Conservation (phyloP, 768 basidiomycete species). For the Naematelia aurantialba region DNA sequence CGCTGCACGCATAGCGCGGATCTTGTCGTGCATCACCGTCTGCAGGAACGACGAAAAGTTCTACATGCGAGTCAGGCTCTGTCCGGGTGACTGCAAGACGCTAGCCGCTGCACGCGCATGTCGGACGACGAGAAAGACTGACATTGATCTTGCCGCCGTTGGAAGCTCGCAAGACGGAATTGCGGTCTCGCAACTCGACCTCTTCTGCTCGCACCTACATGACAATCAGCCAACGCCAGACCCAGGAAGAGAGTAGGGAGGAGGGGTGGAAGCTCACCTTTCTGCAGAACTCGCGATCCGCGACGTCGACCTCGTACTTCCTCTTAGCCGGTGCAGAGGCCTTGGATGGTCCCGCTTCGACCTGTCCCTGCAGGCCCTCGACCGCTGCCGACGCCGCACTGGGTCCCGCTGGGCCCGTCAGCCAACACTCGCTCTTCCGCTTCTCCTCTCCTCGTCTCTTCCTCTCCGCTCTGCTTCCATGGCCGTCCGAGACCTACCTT, state of each 20-base stretch:
- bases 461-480: slow-evolving; percentile 4
- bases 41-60: slow-evolving; percentile 70
- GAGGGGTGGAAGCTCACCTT: slow-evolving; percentile 56
- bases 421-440: background rate
- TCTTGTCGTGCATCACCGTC: slow-evolving; percentile 64
- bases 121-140: slow-evolving; percentile 41
- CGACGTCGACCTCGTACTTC: slow-evolving; percentile 70
- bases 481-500: slow-evolving; percentile 5
- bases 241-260: background rate
- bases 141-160: slow-evolving; percentile 72
- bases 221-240: slow-evolving; percentile 54
- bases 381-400: slow-evolving; percentile 7
- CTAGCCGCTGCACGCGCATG: too few relatives aligned
- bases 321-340: slow-evolving; percentile 60
- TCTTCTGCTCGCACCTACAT: slow-evolving; percentile 60
- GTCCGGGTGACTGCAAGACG: too few relatives aligned
- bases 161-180: slow-evolving; percentile 66
- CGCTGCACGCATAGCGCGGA: slow-evolving; percentile 63
- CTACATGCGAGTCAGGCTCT: slow-evolving; percentile 52
- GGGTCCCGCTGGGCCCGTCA: slow-evolving; percentile 15
- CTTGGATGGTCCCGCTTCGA: slow-evolving; percentile 45
- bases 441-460: too few relatives aligned
- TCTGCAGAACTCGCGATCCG: slow-evolving; percentile 81
- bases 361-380: slow-evolving; percentile 1
- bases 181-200: slow-evolving; percentile 61